These are phyloP conservation scores for Fusarium staphyleae DNA, from an alignment of 2,329 filamentous ascomycete species.

Conservation along the genomic window DNA sequence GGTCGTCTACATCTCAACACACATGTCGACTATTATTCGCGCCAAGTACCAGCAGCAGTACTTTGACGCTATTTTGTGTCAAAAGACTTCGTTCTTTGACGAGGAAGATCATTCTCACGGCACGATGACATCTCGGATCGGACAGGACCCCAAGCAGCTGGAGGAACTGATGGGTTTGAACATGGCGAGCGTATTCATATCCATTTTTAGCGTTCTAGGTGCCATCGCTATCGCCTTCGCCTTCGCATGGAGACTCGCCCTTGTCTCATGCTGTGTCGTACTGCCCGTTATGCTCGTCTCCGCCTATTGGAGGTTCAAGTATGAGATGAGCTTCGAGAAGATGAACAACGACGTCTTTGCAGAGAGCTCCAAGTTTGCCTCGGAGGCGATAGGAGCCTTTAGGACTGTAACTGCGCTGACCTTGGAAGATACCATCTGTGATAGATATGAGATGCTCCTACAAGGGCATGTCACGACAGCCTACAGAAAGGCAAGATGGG, in stretches of 20 bases:
- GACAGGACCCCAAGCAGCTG: slow-evolving; percentile 64
- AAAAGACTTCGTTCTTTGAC: slow-evolving; percentile 68
- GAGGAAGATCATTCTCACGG: slow-evolving; percentile 65
- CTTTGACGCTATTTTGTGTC: slow-evolving; percentile 65
- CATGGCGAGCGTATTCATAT: slow-evolving; percentile 68
- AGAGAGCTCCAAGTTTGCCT: slow-evolving; percentile 76
- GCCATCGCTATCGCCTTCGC: slow-evolving; percentile 71
- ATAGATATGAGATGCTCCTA: slow-evolving; percentile 67
- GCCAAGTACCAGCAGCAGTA: slow-evolving; percentile 66
- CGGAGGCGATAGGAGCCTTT: slow-evolving; percentile 77
- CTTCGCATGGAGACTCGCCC: slow-evolving; percentile 78
- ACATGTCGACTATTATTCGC: slow-evolving; percentile 57
- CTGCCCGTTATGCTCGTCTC: slow-evolving; percentile 57
- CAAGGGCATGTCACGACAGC: slow-evolving; percentile 64
- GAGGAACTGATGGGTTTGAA: slow-evolving; percentile 70
- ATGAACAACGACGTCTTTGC: slow-evolving; percentile 73
- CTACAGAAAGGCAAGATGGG: slow-evolving; percentile 66
- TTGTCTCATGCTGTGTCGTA: slow-evolving; percentile 70
- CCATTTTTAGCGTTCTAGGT: slow-evolving; percentile 70
- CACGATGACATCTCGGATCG: slow-evolving; percentile 63
- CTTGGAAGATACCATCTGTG: slow-evolving; percentile 70
- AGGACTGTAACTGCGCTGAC: slow-evolving; percentile 75
- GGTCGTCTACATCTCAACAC: slow-evolving; percentile 49
- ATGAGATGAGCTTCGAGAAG: slow-evolving; percentile 72
- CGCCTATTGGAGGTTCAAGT: slow-evolving; percentile 60